phyloP scores from a whole-genome alignment of 208 protist genomes.

The Giardia duodenalis region DNA sequence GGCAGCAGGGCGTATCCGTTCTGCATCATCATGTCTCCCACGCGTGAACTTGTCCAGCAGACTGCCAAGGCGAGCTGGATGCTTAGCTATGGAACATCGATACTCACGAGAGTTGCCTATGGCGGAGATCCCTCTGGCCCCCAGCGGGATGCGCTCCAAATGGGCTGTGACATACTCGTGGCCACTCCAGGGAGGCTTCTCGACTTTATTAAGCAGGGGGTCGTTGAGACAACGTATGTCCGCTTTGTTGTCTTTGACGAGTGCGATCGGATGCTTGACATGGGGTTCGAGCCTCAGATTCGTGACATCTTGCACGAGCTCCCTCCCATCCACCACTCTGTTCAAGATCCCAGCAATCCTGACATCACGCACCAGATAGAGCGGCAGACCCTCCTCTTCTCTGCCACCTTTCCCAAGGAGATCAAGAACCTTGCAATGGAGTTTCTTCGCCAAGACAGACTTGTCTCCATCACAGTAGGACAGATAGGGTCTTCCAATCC shows the following conservation, averaged over 20 bases:
- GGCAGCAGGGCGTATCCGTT: background rate
- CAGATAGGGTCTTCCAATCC: background rate
- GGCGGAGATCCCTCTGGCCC: slow-evolving; percentile 55
- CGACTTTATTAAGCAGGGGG: slow-evolving; percentile 71
- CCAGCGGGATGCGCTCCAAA: slow-evolving; percentile 51
- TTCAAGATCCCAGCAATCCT: background rate
- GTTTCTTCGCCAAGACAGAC: background rate
- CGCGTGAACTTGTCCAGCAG: slow-evolving; percentile 85
- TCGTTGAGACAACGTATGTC: slow-evolving; percentile 51
- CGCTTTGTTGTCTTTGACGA: slow-evolving; percentile 62
- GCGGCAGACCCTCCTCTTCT: slow-evolving; percentile 49
- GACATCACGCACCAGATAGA: background rate
- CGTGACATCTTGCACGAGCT: background rate
- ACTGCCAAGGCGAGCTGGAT: slow-evolving; percentile 81
- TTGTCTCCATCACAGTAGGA: background rate
- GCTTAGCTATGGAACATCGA: slow-evolving; percentile 60
- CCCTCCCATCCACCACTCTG: background rate
- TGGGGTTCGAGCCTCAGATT: slow-evolving; percentile 58
- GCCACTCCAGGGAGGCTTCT: slow-evolving; percentile 80
- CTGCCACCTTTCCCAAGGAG: slow-evolving; percentile 46
- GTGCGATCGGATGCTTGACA: slow-evolving; percentile 72
- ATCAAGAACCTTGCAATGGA: background rate
- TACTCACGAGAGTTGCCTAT: slow-evolving; percentile 58
- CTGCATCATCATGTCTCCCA: slow-evolving; percentile 83
- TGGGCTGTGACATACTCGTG: slow-evolving; percentile 54